Conservation (phyloP, 345 rosid species). For the Aegle marmelos region DNA sequence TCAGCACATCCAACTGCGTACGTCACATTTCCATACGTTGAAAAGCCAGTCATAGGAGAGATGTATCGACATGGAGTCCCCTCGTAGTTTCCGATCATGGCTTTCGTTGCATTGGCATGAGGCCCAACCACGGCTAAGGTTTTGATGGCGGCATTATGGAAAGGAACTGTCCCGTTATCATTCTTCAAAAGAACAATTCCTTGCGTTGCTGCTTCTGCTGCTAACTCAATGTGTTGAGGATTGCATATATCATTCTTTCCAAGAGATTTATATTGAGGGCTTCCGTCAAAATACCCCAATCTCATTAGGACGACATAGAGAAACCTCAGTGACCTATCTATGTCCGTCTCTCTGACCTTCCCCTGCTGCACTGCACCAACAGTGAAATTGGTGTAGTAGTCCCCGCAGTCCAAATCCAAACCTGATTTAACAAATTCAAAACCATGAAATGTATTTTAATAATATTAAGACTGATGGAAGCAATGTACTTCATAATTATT, state of each 20-base stretch:
- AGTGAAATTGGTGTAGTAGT: conserved; percentile 26
- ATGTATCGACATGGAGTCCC: conserved; percentile 46
- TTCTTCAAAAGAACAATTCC: conserved; percentile 64
- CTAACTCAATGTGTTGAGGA: conserved; percentile 34
- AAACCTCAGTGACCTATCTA: conserved; percentile 27
- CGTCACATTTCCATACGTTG: conserved; percentile 22
- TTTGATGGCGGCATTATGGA: conserved; percentile 3
- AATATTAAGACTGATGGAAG: no score
- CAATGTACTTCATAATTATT: no score
- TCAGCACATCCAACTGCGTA: conserved; percentile 47
- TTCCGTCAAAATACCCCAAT: conserved; percentile 60
- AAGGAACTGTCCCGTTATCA: conserved; percentile 31
- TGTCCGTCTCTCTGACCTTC: conserved; percentile 28
- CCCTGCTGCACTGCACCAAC: conserved; percentile 40
- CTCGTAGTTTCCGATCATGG: conserved; percentile 63
- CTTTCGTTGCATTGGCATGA: conserved; percentile 42
- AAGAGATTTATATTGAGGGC: conserved; percentile 27
- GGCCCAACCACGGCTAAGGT: conserved; percentile 52
- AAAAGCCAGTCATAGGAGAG: conserved; percentile 43
- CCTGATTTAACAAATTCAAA: conserved; percentile 16
- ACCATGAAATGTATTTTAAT: no score
- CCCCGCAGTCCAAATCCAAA: conserved; percentile 70
- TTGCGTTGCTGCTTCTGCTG: conserved; percentile 46
- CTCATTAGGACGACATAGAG: conserved; percentile 54
- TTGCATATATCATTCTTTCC: conserved; percentile 39